Percentiles rank a stretch among this genome's conserved stretches.
Conservation (phyloP, 2,329 filamentous ascomycete genomes). For the Stemphylium lycopersici region DNA sequence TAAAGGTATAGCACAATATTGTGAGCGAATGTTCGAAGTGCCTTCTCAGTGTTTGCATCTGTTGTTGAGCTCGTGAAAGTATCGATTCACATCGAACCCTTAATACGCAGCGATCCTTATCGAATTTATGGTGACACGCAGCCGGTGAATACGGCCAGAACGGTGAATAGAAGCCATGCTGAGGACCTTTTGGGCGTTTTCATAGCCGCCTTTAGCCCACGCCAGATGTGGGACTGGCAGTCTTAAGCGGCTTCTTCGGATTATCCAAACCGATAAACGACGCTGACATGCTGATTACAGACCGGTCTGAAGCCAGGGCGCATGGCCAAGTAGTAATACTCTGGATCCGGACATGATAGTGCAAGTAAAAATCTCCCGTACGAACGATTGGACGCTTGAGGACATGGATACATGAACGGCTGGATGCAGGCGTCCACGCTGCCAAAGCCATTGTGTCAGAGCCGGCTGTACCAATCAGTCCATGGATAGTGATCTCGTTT, state of each 20-base stretch:
- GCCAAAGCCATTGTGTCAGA: background rate
- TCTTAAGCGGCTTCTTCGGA: background rate
- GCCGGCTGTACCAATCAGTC: background rate
- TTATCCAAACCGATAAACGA: background rate
- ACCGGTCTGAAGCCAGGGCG: background rate
- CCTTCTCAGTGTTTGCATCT: background rate
- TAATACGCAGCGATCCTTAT: background rate
- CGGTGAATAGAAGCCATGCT: background rate
- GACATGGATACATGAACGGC: background rate
- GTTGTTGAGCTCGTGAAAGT: too few relatives aligned
- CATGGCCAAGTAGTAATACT: background rate
- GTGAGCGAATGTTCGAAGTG: background rate
- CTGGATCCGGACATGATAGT: conserved; percentile 1
- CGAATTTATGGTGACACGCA: background rate
- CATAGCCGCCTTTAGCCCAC: background rate
- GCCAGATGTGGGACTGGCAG: background rate
- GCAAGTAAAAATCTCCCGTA: conserved; percentile 10
- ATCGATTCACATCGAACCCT: background rate
- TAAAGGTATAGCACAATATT: background rate
- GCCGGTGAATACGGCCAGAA: background rate
- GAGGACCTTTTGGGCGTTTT: background rate
- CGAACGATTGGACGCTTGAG: conserved; percentile 5
- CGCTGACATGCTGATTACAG: conserved; percentile 9
- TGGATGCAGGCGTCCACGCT: conserved; percentile 1
- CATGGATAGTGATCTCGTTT: background rate